Base-by-base conservation (phyloP, 2,329 filamentous ascomycete genomes). In the Penicillium sp. region DNA sequence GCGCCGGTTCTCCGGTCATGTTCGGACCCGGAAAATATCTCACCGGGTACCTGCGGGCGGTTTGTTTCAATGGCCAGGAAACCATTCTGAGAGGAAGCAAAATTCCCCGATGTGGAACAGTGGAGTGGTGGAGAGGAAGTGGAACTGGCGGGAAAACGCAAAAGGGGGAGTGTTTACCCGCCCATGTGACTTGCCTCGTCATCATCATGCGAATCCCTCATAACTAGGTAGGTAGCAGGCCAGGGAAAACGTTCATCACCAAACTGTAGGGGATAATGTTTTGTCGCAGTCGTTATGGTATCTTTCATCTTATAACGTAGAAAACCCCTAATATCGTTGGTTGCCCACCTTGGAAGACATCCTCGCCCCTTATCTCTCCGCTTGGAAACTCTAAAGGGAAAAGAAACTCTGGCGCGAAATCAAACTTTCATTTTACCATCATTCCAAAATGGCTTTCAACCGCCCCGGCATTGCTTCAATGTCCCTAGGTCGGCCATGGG, bases 401-500 rank as follows among this genome's bases (percentile, higher is more conserved):
- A 15, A 25, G 8, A 32, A 45, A 50, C n/a, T 2, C 16, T 34
- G 16, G 6, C n/a, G 9, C 2, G 6, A 18, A 6, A 27, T 8
- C 15, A 35, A 1, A 10, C 15, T 15, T 46, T 4, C n/a, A 8
- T 6, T 18, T 45, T 23, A 48, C 48, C 9, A 38, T n/a, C 27
- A 41, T 25, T 38, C 27, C 38, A 57, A 52, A 52, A 70, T 68
- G 65, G 54, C 54, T 34, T 47, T 54, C 54, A 67, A 68, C 58
- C 65, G 62, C 45, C 81, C 87, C 60, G 87, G 81, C 38, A 91
- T 93, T 67, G 86, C 86, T 55, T 88, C 87, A 59, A 89, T 91
- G 80, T 91, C 88, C 46, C 80, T 93, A 1, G 89, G 89, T 40
- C 85, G 87, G 40, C 85, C 84, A 64, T 87, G 86, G 67, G 84